These are phyloP conservation scores for Annulohypoxylon nitens DNA, from an alignment of 495 filamentous ascomycete genomes.

Conservation along the genomic window DNA sequence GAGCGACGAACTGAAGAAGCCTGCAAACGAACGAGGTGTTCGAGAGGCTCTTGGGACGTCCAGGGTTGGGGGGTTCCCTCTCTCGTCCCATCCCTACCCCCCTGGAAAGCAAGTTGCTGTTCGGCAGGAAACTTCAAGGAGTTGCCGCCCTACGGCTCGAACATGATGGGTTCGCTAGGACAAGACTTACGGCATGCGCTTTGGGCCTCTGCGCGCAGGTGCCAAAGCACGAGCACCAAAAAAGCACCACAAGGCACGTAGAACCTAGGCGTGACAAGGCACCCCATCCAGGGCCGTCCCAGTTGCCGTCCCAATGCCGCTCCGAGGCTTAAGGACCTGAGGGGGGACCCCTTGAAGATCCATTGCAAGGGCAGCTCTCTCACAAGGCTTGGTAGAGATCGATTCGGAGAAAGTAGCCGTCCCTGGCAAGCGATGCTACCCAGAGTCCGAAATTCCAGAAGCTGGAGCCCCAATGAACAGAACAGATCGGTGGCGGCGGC, in stretches of 20 bases:
- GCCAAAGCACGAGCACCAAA: slow-evolving; percentile 22
- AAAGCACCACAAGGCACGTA: slow-evolving; percentile 9
- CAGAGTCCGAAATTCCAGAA: slow-evolving; percentile 5
- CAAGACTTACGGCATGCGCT: slow-evolving; percentile 39
- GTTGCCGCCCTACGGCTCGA: slow-evolving; percentile 43
- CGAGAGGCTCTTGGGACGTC: slow-evolving; percentile 32
- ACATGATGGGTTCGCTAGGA: slow-evolving; percentile 36
- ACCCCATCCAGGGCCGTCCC: slow-evolving; percentile 23
- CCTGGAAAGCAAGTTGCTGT: slow-evolving; percentile 29
- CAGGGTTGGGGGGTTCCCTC: slow-evolving; percentile 32
- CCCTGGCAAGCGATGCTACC: slow-evolving; percentile 48
- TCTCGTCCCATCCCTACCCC: slow-evolving; percentile 9
- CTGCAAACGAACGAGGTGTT: slow-evolving; percentile 50
- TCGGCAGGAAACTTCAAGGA: slow-evolving; percentile 46
- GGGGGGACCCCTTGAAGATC: slow-evolving; percentile 45
- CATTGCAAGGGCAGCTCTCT: slow-evolving; percentile 38
- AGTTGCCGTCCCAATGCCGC: slow-evolving; percentile 42
- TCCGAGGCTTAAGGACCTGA: slow-evolving; percentile 44
- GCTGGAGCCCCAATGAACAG: slow-evolving; percentile 37
- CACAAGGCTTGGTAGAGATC: slow-evolving; percentile 49
- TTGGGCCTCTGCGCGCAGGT: slow-evolving; percentile 37
- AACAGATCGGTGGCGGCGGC: slow-evolving; percentile 51
- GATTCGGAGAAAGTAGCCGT: slow-evolving; percentile 48
- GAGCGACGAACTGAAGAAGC: slow-evolving; percentile 49
- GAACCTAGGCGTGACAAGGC: slow-evolving; percentile 27